phyloP scores from a whole-genome alignment of 169 alveolate species.

The Cryptosporidium muris region DNA sequence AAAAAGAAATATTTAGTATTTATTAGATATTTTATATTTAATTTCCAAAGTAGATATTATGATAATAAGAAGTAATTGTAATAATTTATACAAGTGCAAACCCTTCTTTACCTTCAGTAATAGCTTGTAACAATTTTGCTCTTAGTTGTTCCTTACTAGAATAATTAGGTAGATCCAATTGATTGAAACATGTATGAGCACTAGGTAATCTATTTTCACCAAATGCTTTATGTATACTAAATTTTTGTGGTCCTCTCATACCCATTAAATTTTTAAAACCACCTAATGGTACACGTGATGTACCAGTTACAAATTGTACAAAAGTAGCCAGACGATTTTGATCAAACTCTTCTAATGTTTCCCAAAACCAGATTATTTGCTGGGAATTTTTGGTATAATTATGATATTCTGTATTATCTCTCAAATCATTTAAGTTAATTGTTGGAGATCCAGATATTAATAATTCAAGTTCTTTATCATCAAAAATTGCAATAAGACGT shows the following conservation, averaged over 20 bases:
- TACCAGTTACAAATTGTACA: slow-evolving; percentile 95
- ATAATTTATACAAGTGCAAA: slow-evolving; percentile 90
- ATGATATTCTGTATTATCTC: slow-evolving; percentile 93
- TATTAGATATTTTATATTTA: too few relatives aligned
- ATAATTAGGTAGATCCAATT: slow-evolving; percentile 97
- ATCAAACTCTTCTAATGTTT: slow-evolving; percentile 89
- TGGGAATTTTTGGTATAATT: slow-evolving; percentile 89
- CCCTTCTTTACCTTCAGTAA: slow-evolving; percentile 95
- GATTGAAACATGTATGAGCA: slow-evolving; percentile 98
- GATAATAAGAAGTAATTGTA: neutral
- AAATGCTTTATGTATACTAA: slow-evolving; percentile 92
- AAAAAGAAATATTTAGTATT: too few relatives aligned
- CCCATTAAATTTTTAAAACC: slow-evolving; percentile 98
- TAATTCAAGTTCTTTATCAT: slow-evolving; percentile 93
- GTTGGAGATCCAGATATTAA: slow-evolving; percentile 98
- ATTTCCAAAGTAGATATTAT: too few relatives aligned
- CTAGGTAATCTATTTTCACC: slow-evolving; percentile 94
- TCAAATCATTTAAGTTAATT: slow-evolving; percentile 94
- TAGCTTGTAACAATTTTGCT: slow-evolving; percentile 90
- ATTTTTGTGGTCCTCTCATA: slow-evolving; percentile 98
- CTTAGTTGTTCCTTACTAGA: slow-evolving; percentile 90
- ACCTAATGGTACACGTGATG: slow-evolving; percentile 97
- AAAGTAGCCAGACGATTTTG: slow-evolving; percentile 93
- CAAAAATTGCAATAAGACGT: slow-evolving; percentile 93
- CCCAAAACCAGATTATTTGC: slow-evolving; percentile 94